phyloP scores from a whole-genome alignment of 805 yeast genomes.

The Saturnispora kantuleensis region DNA sequence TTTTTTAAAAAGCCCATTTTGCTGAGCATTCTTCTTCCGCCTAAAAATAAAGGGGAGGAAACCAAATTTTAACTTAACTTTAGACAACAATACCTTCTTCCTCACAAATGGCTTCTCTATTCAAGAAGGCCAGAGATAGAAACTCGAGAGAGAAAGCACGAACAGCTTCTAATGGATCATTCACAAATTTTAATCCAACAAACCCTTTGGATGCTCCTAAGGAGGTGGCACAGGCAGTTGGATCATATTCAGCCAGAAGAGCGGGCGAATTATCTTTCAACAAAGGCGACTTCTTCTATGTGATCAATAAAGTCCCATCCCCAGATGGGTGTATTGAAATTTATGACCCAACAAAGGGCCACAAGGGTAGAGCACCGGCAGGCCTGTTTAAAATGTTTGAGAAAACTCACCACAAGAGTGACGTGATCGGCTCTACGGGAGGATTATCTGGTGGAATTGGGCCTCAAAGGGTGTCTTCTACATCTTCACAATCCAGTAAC shows the following conservation, averaged over 20 bases:
- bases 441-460: background rate
- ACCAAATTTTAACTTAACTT: background rate
- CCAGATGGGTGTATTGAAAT: constrained; percentile 57
- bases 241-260: constrained; percentile 67
- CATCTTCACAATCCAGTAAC: constrained; percentile 6
- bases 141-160: constrained; percentile 24
- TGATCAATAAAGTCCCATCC: constrained; percentile 38
- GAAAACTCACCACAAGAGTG: constrained; percentile 37
- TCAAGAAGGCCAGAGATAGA: constrained; percentile 21
- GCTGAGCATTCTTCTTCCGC: background rate
- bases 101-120: constrained; percentile 20
- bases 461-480: constrained; percentile 15
- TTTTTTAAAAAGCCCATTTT: background rate
- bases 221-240: constrained; percentile 74
- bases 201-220: constrained; percentile 45
- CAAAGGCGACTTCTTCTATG: constrained; percentile 86
- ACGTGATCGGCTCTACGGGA: too few species aligned
- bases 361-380: constrained; percentile 81
- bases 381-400: constrained; percentile 73
- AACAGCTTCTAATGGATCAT: constrained; percentile 9
- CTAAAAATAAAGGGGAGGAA: background rate
- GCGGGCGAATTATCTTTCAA: constrained; percentile 71
- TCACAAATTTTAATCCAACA: constrained; percentile 2
- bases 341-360: constrained; percentile 69
- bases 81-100: too few species aligned